A percentile compares a stretch with the other conserved stretches of the same genome.
Conservation (phyloP, 1,284 basidiomycete species). For the Cutaneotrichosporon sp. region DNA sequence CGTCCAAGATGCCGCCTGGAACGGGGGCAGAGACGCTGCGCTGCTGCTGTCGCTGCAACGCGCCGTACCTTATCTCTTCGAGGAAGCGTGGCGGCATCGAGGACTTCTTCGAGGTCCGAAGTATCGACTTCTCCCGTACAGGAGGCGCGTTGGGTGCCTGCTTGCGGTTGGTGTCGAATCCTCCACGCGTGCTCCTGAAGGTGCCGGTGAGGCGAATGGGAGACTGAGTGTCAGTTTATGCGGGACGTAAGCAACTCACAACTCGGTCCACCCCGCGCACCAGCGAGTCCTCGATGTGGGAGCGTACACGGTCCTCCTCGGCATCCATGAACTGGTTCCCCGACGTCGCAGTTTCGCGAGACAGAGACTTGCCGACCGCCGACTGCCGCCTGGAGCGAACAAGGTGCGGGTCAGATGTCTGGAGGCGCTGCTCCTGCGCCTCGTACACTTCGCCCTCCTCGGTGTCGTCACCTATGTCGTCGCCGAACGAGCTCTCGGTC, state of each 20-base stretch:
- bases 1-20: slow-evolving; percentile 15
- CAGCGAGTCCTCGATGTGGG: slow-evolving; percentile 75
- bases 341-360: slow-evolving; percentile 32
- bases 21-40: slow-evolving; percentile 25
- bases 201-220: slow-evolving; percentile 15
- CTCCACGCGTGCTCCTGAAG: slow-evolving; percentile 27
- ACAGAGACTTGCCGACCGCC: slow-evolving; percentile 7
- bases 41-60: slow-evolving; percentile 19
- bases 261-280: slow-evolving; percentile 61
- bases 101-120: slow-evolving; percentile 28
- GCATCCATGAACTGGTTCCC: slow-evolving; percentile 76
- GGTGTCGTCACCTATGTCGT: slow-evolving; percentile 34
- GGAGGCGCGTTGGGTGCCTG: slow-evolving; percentile 29
- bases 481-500: slow-evolving; percentile 15
- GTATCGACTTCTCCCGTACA: slow-evolving; percentile 41
- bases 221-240: slow-evolving; percentile 13
- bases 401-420: slow-evolving; percentile 8
- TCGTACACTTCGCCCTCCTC: slow-evolving; percentile 40
- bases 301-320: slow-evolving; percentile 75
- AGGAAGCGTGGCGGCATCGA: slow-evolving; percentile 42
- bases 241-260: slow-evolving; percentile 23
- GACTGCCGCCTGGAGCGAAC: slow-evolving; percentile 1
- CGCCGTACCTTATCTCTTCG: slow-evolving; percentile 42
- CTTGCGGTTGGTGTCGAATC: slow-evolving; percentile 12
- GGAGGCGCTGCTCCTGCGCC: slow-evolving; percentile 38